Conservation (phyloP, 805 yeast genomes). For the Metschnikowia bowlesiae region DNA sequence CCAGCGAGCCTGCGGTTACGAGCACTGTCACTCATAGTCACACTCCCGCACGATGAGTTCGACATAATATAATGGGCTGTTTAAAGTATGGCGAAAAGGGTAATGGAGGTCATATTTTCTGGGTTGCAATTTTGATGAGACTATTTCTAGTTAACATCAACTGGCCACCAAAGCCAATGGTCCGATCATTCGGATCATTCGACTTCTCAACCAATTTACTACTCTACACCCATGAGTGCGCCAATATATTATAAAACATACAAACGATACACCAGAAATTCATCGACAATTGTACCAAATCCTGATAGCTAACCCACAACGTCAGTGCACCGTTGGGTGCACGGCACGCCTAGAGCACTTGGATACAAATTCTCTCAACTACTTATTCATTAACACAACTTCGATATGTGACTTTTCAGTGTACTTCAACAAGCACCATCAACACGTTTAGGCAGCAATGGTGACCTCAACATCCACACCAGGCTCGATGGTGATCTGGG, state of each 20-base stretch:
- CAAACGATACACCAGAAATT: conserved; percentile 9
- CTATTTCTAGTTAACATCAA: too few species aligned
- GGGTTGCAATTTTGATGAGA: neutral
- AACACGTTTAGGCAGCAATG: conserved; percentile 67
- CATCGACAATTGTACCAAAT: conserved; percentile 28
- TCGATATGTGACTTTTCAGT: conserved; percentile 6
- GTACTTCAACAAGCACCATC: neutral
- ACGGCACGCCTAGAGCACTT: conserved; percentile 62
- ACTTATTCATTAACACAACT: conserved; percentile 14
- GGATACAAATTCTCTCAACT: conserved; percentile 22
- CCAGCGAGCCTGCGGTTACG: neutral
- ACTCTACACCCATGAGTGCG: neutral
- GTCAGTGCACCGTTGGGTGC: conserved; percentile 44
- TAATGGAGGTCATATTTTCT: too few species aligned
- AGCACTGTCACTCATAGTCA: neutral
- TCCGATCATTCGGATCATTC: too few species aligned
- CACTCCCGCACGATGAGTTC: neutral
- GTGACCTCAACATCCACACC: conserved; percentile 98
- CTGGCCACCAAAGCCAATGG: too few species aligned
- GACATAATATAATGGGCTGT: too few species aligned
- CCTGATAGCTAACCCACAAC: conserved; percentile 62
- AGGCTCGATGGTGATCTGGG: conserved; percentile 97
- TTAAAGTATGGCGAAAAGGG: too few species aligned
- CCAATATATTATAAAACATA: conserved; percentile 7
- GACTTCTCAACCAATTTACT: too few species aligned